Evolutionary conservation across 331 rosid species (phyloP).

Genomic region (Stylosanthes scabra): DNA sequence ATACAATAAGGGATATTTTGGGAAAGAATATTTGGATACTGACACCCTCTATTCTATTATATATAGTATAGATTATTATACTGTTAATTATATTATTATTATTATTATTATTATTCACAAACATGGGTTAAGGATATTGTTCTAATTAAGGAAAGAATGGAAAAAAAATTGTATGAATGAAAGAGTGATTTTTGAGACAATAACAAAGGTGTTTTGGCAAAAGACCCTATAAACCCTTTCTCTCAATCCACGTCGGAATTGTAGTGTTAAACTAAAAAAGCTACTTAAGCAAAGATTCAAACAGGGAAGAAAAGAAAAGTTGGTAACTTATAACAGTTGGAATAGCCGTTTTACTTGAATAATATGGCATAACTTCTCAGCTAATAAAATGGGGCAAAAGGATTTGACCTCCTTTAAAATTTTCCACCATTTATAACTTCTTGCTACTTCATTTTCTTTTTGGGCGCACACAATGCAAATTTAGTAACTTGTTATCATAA

Average conservation of each 20-base stretch:
- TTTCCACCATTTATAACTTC: slow-evolving; percentile 17
- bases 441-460: slow-evolving; percentile 10
- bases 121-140: slow-evolving; percentile 40
- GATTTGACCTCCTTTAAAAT: slow-evolving; percentile 43
- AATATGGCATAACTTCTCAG: slow-evolving; percentile 34
- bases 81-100: slow-evolving; percentile 13
- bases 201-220: slow-evolving; percentile 53
- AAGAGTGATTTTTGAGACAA: slow-evolving; percentile 40
- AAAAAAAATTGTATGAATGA: slow-evolving; percentile 44
- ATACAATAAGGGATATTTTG: too few species aligned
- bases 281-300: slow-evolving; percentile 50
- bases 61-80: too few species aligned
- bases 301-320: slow-evolving; percentile 23
- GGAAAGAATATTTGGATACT: too few species aligned
- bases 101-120: too few species aligned
- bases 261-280: slow-evolving; percentile 58
- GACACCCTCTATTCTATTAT: too few species aligned
- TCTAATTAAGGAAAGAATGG: slow-evolving; percentile 35
- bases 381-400: slow-evolving; percentile 32
- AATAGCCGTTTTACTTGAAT: slow-evolving; percentile 52
- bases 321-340: slow-evolving; percentile 7
- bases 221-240: slow-evolving; percentile 43
- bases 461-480: background rate
- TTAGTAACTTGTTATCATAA: too few species aligned
- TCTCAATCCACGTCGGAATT: slow-evolving; percentile 49